Conservation (phyloP, 768 basidiomycete species). For the Lentinula lateritia region DNA sequence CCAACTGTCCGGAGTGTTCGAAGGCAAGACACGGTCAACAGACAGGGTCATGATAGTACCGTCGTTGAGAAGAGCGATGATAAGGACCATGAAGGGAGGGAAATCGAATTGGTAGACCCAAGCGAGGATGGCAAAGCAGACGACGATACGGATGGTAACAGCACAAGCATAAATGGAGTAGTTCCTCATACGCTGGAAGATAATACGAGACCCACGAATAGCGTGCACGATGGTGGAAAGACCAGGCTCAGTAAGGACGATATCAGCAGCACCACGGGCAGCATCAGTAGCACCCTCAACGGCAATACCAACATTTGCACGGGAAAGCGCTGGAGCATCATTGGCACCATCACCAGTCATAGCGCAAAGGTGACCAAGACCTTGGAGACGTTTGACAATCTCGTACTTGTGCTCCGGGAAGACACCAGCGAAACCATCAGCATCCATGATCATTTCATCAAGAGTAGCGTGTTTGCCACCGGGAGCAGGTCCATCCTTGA, state of each 20-base stretch:
- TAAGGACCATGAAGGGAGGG: conserved; percentile 99
- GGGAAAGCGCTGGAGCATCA: conserved; percentile 94
- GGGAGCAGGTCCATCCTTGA: conserved; percentile 92
- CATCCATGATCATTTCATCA: conserved; percentile 99
- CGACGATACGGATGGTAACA: conserved; percentile 97
- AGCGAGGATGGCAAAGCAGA: conserved; percentile 92
- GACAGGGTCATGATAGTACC: conserved; percentile 99
- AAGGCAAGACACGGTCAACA: conserved; percentile 93
- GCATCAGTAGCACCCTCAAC: conserved; percentile 99
- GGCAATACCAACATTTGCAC: conserved; percentile 99
- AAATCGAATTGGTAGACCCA: conserved; percentile 98
- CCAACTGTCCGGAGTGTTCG: conserved; percentile 91
- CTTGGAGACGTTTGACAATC: conserved; percentile 97
- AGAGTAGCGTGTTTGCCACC: conserved; percentile 78
- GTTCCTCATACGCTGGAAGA: conserved; percentile 99
- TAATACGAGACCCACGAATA: conserved; percentile 96
- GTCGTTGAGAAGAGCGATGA: conserved; percentile 95
- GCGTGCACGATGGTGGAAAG: conserved; percentile 99
- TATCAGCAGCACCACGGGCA: conserved; percentile 97
- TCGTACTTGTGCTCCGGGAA: conserved; percentile 99
- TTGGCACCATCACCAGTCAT: conserved; percentile 99
- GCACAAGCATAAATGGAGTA: conserved; percentile 96
- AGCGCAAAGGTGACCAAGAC: conserved; percentile 90
- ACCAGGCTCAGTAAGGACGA: conserved; percentile 96
- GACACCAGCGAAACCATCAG: conserved; percentile 97